Base-by-base conservation (phyloP, 495 filamentous ascomycete genomes). In the Xylaria sp. region DNA sequence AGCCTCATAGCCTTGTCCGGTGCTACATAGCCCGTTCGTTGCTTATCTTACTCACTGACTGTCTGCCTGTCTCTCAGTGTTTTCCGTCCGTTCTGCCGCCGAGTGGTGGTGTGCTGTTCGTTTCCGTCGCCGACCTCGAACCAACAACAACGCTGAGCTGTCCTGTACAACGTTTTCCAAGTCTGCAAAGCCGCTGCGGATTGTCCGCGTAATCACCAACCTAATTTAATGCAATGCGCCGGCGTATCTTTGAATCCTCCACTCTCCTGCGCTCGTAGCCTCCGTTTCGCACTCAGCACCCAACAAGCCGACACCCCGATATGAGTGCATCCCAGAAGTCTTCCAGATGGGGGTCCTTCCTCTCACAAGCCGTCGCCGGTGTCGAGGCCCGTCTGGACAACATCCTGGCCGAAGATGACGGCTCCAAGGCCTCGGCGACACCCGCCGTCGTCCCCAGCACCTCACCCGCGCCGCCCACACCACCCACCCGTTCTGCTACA, bases 311-410 rank as follows among this genome's bases (percentile, higher is more conserved):
- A 55, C 48, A 44, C 46, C 26, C 62, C 74, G 70, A 71, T 53
- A 84, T 84, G 82, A 74, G 77, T 59, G 78, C 77, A 67, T 75
- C 81, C 17, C 71, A 76, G 52, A 86, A 85, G 73, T 74, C 79
- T 46, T 80, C 87, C 68, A 82, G 90, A 89, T 93, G 91, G 91
- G 93, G 94, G 29, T 92, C 90, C 37, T 93, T 99, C 76, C 85
- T 99, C 59, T 92, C 93, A 71, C 93, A 97, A 79, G 95, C 95
- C 65, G 93, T 98, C 63, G 94, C 94, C 35, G 93, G 94, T 48
- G 92, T 99, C 58, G 96, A 99, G 82, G 97, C 95, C 69, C 89
- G 93, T 59, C 85, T 99, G 50, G 96, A 99, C 79, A 93, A 88
- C 59, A 97, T 99, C 66, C 85, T 99, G 70, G 90, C 94, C 69